Percentiles rank a stretch among this genome's conserved stretches.
These are phyloP conservation scores for Backusella circina DNA, from an alignment of 192 early-diverging fungal species.

Conservation along the genomic window DNA sequence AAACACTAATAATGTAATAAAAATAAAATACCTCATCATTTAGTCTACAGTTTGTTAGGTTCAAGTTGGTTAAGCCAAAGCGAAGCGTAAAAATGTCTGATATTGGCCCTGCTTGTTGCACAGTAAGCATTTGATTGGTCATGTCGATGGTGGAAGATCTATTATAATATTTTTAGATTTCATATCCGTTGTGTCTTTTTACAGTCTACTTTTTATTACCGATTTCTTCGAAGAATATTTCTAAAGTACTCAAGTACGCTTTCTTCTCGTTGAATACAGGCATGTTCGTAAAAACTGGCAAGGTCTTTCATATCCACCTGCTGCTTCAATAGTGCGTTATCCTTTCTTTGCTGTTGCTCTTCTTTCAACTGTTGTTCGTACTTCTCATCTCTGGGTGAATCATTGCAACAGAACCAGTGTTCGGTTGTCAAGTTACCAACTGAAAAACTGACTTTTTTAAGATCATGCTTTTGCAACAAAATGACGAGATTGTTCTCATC, in stretches of 20 bases:
- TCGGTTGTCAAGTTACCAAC: slow-evolving; percentile 7
- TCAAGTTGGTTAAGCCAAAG: slow-evolving; percentile 64
- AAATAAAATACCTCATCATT: slow-evolving; percentile 70
- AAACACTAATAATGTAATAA: too few species aligned
- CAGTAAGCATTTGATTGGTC: slow-evolving; percentile 41
- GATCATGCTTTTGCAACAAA: slow-evolving; percentile 15
- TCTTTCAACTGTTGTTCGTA: neutral
- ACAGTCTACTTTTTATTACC: slow-evolving; percentile 1
- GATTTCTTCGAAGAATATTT: slow-evolving; percentile 3
- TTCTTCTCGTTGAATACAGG: slow-evolving; percentile 27
- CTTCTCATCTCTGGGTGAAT: slow-evolving; percentile 9
- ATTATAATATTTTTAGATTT: neutral
- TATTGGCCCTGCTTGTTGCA: slow-evolving; percentile 59
- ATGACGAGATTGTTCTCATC: neutral
- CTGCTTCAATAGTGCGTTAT: neutral
- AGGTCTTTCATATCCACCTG: slow-evolving; percentile 7
- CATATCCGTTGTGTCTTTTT: neutral
- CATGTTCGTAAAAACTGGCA: slow-evolving; percentile 15
- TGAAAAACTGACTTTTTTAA: slow-evolving; percentile 7
- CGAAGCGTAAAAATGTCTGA: slow-evolving; percentile 73
- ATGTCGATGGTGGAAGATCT: slow-evolving; percentile 17
- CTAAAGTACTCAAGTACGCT: slow-evolving; percentile 7
- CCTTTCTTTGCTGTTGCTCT: neutral
- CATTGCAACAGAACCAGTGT: neutral
- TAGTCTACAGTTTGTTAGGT: slow-evolving; percentile 64